These are phyloP conservation scores for Plasmodium billcollinsi DNA, from an alignment of 169 alveolate species.

Conservation along the genomic window DNA sequence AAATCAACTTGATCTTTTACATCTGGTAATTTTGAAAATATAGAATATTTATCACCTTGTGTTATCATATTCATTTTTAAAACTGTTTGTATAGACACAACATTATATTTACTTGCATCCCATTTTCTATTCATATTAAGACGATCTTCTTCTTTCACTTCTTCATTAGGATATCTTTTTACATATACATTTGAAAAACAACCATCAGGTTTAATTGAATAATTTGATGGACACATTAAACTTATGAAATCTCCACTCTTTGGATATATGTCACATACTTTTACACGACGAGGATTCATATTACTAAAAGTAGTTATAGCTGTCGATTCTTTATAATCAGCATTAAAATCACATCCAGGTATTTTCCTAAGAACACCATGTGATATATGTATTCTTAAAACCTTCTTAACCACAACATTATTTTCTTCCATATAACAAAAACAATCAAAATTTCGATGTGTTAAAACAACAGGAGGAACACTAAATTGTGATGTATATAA, in stretches of 20 bases:
- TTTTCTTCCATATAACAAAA: constrained; percentile 35
- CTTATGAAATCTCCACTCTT: constrained; percentile 25
- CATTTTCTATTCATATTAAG: constrained; percentile 13
- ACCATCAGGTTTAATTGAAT: constrained; percentile 23
- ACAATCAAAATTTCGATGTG: constrained; percentile 24
- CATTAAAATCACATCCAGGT: constrained; percentile 64
- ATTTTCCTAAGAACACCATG: constrained; percentile 1
- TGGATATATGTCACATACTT: constrained; percentile 47
- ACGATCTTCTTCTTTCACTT: constrained; percentile 1
- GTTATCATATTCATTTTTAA: neutral
- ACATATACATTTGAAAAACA: constrained; percentile 43
- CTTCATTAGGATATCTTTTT: neutral
- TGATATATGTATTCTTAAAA: constrained; percentile 26
- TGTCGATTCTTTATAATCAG: constrained; percentile 10
- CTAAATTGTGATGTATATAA: constrained; percentile 20
- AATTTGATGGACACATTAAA: constrained; percentile 28
- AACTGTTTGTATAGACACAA: constrained; percentile 3
- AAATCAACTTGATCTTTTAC: constrained; percentile 12
- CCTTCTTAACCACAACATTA: neutral
- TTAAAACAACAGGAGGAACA: constrained; percentile 28
- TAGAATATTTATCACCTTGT: constrained; percentile 20
- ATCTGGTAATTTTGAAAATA: constrained; percentile 25
- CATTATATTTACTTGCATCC: constrained; percentile 36
- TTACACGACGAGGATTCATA: neutral
- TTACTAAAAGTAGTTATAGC: constrained; percentile 25